Percentiles rank a stretch among this genome's conserved stretches.
phyloP scores from a whole-genome alignment of 140 eudicot genomes.

The Cichorium intybus region DNA sequence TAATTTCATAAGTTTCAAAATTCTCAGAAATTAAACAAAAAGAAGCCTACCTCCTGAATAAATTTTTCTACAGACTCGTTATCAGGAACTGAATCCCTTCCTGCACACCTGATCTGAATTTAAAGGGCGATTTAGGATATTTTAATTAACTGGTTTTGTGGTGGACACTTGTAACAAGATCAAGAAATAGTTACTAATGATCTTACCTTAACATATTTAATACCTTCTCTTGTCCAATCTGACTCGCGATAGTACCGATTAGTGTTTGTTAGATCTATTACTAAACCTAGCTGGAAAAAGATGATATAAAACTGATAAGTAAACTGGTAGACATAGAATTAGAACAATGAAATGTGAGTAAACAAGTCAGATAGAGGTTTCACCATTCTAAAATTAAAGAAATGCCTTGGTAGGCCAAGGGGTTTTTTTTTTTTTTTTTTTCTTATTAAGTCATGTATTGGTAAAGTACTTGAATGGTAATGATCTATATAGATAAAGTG shows the following conservation, averaged over 20 bases:
- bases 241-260: slow-evolving; percentile 56
- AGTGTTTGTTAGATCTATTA: slow-evolving; percentile 45
- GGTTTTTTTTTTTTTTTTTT: too few relatives aligned
- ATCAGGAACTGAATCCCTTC: slow-evolving; percentile 67
- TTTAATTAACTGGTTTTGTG: neutral
- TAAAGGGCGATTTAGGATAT: neutral
- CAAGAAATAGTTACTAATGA: neutral
- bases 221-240: slow-evolving; percentile 52
- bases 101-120: slow-evolving; percentile 59
- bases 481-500: too few relatives aligned
- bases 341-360: neutral
- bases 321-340: neutral
- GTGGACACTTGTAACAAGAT: neutral
- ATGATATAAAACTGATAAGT: slow-evolving; percentile 14
- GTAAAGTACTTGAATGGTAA: too few relatives aligned
- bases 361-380: neutral
- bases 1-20: neutral
- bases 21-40: neutral
- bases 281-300: slow-evolving; percentile 52
- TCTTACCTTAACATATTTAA: slow-evolving; percentile 43
- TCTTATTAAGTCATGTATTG: too few relatives aligned
- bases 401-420: too few relatives aligned
- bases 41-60: slow-evolving; percentile 41
- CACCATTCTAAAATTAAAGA: neutral
- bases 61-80: slow-evolving; percentile 52